Percentiles rank a stretch among this genome's conserved stretches.
Conservation (phyloP, 805 yeast species). For the Lachancea meyersii region DNA sequence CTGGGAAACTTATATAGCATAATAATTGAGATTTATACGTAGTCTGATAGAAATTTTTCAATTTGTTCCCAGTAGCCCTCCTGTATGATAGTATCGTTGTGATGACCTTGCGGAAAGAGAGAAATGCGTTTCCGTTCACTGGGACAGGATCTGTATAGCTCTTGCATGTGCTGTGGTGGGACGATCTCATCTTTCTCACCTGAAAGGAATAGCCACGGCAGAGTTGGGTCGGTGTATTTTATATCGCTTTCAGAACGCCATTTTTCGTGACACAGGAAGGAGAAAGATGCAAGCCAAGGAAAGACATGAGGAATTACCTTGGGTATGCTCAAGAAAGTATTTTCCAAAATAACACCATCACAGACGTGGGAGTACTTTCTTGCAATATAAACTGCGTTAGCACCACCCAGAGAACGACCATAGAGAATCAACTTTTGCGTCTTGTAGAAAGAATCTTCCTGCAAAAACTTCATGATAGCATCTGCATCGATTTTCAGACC, state of each 20-base stretch:
- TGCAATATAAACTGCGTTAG: constrained; percentile 81
- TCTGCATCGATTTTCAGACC: constrained; percentile 84
- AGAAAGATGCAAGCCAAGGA: constrained; percentile 54
- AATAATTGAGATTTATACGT: constrained; percentile 17
- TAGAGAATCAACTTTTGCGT: constrained; percentile 56
- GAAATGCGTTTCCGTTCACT: constrained; percentile 46
- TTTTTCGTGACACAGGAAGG: constrained; percentile 61
- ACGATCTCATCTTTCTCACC: constrained; percentile 84
- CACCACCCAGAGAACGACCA: constrained; percentile 93
- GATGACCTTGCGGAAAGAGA: constrained; percentile 56
- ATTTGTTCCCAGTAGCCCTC: constrained; percentile 73
- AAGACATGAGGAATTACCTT: constrained; percentile 69
- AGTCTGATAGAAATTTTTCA: constrained; percentile 44
- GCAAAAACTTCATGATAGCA: constrained; percentile 56
- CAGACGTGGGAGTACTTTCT: constrained; percentile 46
- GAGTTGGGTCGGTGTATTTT: constrained; percentile 39
- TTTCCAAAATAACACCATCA: constrained; percentile 70
- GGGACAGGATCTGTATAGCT: constrained; percentile 47
- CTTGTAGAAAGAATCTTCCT: constrained; percentile 43
- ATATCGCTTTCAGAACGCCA: constrained; percentile 77
- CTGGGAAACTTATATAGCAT: constrained; percentile 10
- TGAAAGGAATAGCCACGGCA: constrained; percentile 66
- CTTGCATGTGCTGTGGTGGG: constrained; percentile 77
- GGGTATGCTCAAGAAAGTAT: constrained; percentile 73
- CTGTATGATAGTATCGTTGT: constrained; percentile 77